Evolutionary conservation across 2,329 filamentous ascomycete species (phyloP).

Genomic region (Pseudodiploospora longispora): DNA sequence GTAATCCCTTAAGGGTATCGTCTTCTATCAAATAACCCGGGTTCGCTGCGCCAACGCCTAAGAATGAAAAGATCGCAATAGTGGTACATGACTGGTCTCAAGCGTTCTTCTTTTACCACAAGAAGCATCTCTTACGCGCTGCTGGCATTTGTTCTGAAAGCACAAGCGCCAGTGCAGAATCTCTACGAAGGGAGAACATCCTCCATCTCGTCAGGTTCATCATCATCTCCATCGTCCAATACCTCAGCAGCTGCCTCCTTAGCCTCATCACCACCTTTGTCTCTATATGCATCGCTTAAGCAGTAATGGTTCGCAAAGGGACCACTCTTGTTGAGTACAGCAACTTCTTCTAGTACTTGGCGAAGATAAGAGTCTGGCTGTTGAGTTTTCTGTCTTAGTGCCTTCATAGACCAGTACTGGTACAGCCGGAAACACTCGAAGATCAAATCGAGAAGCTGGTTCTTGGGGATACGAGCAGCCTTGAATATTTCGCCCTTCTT

Average conservation of each 20-base stretch:
- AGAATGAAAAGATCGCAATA: too few relatives aligned
- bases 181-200: slow-evolving; percentile 47
- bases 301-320: slow-evolving; percentile 81
- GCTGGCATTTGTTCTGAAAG: too few relatives aligned
- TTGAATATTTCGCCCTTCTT: slow-evolving; percentile 67
- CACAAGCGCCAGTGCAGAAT: neutral
- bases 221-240: slow-evolving; percentile 56
- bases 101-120: too few relatives aligned
- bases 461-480: slow-evolving; percentile 79
- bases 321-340: slow-evolving; percentile 73
- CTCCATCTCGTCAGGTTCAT: slow-evolving; percentile 67
- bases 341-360: slow-evolving; percentile 74
- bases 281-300: slow-evolving; percentile 52
- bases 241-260: slow-evolving; percentile 49
- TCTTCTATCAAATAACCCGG: too few relatives aligned
- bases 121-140: too few relatives aligned
- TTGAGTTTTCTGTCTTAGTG: slow-evolving; percentile 64
- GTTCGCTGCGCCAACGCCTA: too few relatives aligned
- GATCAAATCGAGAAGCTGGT: slow-evolving; percentile 79
- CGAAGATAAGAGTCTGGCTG: slow-evolving; percentile 94
- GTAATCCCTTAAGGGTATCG: too few relatives aligned
- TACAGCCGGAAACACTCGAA: slow-evolving; percentile 77
- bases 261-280: slow-evolving; percentile 32
- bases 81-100: too few relatives aligned
- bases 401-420: slow-evolving; percentile 90